phyloP scores from a whole-genome alignment of 306 rosid species.

The Prunus kanzakura region DNA sequence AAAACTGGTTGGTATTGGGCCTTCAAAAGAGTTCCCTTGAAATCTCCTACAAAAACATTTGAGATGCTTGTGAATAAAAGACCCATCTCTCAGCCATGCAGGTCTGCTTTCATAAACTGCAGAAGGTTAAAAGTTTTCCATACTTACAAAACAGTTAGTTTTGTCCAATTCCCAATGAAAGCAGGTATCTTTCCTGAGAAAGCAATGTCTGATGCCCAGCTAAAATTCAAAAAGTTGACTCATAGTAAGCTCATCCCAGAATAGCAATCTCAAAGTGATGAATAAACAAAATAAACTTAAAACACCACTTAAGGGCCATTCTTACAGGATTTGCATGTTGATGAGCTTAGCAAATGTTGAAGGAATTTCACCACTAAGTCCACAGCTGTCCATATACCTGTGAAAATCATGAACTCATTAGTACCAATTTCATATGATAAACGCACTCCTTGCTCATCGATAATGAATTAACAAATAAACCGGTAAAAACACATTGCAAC shows the following conservation, averaged over 20 bases:
- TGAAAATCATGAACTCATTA: neutral
- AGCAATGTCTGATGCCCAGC: no score
- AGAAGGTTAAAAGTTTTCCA: no score
- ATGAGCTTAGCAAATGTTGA: constrained; percentile 17
- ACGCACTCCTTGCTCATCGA: neutral
- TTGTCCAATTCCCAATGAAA: constrained; percentile 24
- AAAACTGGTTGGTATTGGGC: constrained; percentile 32
- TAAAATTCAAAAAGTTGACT: no score
- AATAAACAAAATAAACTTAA: neutral
- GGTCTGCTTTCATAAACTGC: neutral
- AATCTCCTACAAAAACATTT: constrained; percentile 19
- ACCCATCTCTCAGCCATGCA: neutral
- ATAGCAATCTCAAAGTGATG: neutral
- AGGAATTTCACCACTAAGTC: constrained; percentile 28
- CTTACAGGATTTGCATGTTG: constrained; percentile 18
- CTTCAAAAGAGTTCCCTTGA: constrained; percentile 31
- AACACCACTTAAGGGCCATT: neutral
- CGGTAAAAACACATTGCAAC: neutral
- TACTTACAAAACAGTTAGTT: constrained; percentile 10
- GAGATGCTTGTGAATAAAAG: neutral
- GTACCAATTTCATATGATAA: neutral
- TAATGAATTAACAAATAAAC: neutral
- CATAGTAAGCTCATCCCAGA: neutral
- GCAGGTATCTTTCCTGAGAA: no score
- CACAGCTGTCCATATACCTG: constrained; percentile 15